These are phyloP conservation scores for Leishmania tropica DNA, from an alignment of 208 protist genomes.

Conservation along the genomic window DNA sequence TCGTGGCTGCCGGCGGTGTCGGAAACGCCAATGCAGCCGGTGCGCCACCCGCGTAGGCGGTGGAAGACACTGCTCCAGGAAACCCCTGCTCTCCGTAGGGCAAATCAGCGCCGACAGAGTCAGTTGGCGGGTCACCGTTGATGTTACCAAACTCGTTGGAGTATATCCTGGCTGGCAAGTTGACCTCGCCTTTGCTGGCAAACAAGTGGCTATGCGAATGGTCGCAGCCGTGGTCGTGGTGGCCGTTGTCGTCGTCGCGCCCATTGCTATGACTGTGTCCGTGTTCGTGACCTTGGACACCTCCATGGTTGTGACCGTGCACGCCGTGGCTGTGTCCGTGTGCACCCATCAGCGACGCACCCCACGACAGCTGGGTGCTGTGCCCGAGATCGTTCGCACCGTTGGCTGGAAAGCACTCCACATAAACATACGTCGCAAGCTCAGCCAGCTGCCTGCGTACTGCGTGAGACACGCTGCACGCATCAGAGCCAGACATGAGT, in stretches of 20 bases:
- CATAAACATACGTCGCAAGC: conserved; percentile 54
- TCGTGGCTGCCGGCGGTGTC: background rate
- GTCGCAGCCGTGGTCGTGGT: background rate
- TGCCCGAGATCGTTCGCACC: conserved; percentile 14
- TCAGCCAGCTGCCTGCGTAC: conserved; percentile 40
- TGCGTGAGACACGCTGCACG: conserved; percentile 29
- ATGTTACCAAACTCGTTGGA: background rate
- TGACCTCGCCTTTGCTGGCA: background rate
- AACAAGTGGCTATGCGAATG: background rate
- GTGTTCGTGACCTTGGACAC: background rate
- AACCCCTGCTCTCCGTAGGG: background rate
- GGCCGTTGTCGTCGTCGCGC: background rate
- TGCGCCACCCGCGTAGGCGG: background rate
- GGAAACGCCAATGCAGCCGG: conserved; percentile 2
- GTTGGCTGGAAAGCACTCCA: conserved; percentile 54
- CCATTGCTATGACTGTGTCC: conserved; percentile 1
- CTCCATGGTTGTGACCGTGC: conserved; percentile 21
- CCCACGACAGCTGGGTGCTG: conserved; percentile 6
- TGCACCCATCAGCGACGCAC: background rate
- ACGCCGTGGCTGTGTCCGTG: background rate
- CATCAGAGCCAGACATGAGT: conserved; percentile 46
- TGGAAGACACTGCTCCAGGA: background rate
- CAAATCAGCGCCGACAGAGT: background rate
- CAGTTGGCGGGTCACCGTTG: background rate
- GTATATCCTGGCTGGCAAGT: background rate